phyloP scores from a whole-genome alignment of 176 grass and related monocot species.

The Bromus sterilis region DNA sequence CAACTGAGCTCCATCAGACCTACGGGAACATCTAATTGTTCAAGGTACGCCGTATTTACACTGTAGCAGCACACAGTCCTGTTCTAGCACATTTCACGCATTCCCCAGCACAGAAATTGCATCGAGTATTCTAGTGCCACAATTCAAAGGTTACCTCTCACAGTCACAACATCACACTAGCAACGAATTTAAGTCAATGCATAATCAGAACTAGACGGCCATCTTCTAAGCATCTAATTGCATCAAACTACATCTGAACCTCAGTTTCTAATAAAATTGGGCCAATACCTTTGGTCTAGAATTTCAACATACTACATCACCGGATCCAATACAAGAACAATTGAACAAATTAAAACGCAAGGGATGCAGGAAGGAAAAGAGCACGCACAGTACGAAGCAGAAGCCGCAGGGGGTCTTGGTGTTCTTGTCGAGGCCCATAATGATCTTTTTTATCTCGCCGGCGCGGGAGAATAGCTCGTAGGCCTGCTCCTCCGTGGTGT shows the following conservation, averaged over 20 bases:
- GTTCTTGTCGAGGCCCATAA: slow-evolving; percentile 98
- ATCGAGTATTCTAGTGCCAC: not conserved
- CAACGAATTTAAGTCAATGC: not conserved
- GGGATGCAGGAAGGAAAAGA: not conserved
- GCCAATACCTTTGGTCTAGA: not conserved
- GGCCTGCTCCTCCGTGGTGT: slow-evolving; percentile 93
- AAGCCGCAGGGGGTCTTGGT: slow-evolving; percentile 93
- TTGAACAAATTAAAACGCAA: not conserved
- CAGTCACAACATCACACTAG: not conserved
- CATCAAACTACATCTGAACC: not conserved
- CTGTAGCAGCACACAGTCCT: not conserved
- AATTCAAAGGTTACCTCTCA: not conserved
- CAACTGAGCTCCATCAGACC: not conserved
- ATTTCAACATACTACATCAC: not conserved
- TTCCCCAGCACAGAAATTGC: not conserved
- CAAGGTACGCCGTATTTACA: not conserved
- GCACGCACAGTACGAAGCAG: slow-evolving; percentile 73
- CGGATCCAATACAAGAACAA: not conserved
- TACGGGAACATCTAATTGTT: not conserved
- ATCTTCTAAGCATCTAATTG: not conserved
- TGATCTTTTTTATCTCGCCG: slow-evolving; percentile 97
- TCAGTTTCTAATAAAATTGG: not conserved
- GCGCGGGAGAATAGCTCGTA: slow-evolving; percentile 94
- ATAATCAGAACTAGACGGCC: not conserved
- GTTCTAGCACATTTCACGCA: not conserved